Base-by-base conservation (phyloP, 345 rosid genomes). In the Brassica cretica region DNA sequence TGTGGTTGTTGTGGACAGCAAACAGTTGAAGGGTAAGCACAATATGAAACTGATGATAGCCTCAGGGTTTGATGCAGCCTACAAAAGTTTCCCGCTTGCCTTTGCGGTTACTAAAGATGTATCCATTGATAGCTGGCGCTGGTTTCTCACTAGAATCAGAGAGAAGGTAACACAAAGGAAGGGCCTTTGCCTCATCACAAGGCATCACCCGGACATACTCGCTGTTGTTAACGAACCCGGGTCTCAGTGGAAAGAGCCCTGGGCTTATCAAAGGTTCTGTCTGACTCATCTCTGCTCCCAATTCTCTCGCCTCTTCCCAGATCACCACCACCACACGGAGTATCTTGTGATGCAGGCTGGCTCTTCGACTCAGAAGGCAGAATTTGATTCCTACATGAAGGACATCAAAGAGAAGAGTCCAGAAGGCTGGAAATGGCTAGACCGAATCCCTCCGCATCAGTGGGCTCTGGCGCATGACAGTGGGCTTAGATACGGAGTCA, bases 91-190 rank as follows among this genome's bases (percentile, higher is more conserved):
- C 0, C 65, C 66, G 2, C 55, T 74, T 56, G 78, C 78, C 0
- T 66, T 75, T 66, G 66, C 72, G 12, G 19, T 66, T 75, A 72
- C 76, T 0, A 62, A 7, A 62, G 61, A 72, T 6, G 46, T 62
- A 2, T 44, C 68, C 0, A 8, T 0, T 0, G 60, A 75, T 11
- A 66, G 0, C 10, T 75, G 73, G 78, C 73, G 61, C 58, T 75
- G 73, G 78, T 39, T 75, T 29, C 78, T 75, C 46, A 12, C 32
- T 41, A 1, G 1, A 10, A 41, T 75, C 21, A 10, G 78, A 58
- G 78, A 75, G 46, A 75, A 75, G 24, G 78, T 75, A 0, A 67
- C 78, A 8, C 66, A 53, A 41, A 75, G 73, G 66, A 37, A 75
- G 44, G 67, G 6, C 1, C 46, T 75, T 7, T 75, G 78, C 30